A percentile compares a stretch with the other conserved stretches of the same genome.
Evolutionary conservation across 345 rosid species (phyloP).

Genomic region (Erysimum cheiranthoides): DNA sequence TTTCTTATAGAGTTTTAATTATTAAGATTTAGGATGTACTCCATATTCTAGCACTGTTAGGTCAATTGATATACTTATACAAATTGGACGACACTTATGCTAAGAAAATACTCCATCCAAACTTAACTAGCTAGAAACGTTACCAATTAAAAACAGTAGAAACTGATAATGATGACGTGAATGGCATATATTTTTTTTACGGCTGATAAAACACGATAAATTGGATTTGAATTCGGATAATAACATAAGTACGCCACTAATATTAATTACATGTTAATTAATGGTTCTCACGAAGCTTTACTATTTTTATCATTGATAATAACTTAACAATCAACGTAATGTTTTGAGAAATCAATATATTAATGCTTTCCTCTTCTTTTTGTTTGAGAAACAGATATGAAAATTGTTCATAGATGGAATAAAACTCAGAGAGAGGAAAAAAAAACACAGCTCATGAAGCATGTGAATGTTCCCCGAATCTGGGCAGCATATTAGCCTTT

Average conservation of each 20-base stretch:
- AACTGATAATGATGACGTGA: neutral
- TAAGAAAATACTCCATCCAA: neutral
- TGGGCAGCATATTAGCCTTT: conserved; percentile 56
- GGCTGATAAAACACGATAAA: neutral
- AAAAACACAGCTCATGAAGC: conserved; percentile 49
- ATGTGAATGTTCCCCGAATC: conserved; percentile 63
- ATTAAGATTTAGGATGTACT: neutral
- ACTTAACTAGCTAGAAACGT: conserved; percentile 15
- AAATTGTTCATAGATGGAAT: too few relatives aligned
- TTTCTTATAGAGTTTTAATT: conserved; percentile 15
- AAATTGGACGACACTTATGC: neutral
- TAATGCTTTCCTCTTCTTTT: neutral
- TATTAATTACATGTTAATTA: neutral
- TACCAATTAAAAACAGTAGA: neutral
- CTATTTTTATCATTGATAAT: neutral
- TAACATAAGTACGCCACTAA: neutral
- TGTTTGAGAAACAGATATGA: neutral
- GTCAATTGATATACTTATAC: conserved; percentile 5
- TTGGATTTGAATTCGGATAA: neutral
- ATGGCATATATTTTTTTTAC: neutral
- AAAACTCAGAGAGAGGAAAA: neutral
- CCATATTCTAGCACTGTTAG: conserved; percentile 9
- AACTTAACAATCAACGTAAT: conserved; percentile 11
- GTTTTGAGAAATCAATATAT: neutral
- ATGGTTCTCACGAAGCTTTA: neutral